Conservation (phyloP, 495 filamentous ascomycete genomes). For the Aspergillus steynii region DNA sequence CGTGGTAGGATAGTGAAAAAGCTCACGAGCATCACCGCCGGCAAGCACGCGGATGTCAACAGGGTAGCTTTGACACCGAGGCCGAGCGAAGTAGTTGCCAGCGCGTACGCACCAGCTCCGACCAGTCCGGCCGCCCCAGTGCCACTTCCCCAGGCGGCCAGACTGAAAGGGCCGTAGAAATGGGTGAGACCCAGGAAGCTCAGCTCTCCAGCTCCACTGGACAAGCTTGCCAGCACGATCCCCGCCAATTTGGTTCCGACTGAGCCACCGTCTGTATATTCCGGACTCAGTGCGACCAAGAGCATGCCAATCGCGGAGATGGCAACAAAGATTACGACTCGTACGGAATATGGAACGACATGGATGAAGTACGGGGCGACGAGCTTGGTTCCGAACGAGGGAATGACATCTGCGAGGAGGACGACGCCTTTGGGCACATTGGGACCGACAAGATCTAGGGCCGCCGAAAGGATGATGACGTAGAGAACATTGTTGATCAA, state of each 20-base stretch:
- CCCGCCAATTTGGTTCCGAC: slow-evolving; percentile 77
- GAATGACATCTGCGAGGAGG: slow-evolving; percentile 88
- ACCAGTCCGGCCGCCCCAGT: slow-evolving; percentile 88
- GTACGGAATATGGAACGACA: slow-evolving; percentile 71
- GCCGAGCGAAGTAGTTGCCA: slow-evolving; percentile 76
- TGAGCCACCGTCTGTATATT: slow-evolving; percentile 54
- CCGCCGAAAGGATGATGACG: slow-evolving; percentile 94
- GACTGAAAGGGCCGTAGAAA: slow-evolving; percentile 85
- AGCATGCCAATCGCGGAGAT: slow-evolving; percentile 84
- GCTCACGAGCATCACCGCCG: slow-evolving; percentile 76
- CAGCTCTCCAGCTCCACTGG: slow-evolving; percentile 81
- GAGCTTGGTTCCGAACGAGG: slow-evolving; percentile 85
- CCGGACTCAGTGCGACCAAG: slow-evolving; percentile 75
- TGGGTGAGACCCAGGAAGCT: slow-evolving; percentile 90
- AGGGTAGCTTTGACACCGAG: slow-evolving; percentile 70
- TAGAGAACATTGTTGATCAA: slow-evolving; percentile 98
- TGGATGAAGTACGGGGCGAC: slow-evolving; percentile 93
- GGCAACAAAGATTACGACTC: slow-evolving; percentile 70
- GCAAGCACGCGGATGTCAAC: slow-evolving; percentile 73
- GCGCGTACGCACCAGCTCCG: slow-evolving; percentile 82
- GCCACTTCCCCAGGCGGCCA: slow-evolving; percentile 91
- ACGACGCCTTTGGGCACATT: slow-evolving; percentile 84
- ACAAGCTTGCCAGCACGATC: slow-evolving; percentile 80
- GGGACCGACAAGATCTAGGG: slow-evolving; percentile 89
- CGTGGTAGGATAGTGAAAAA: slow-evolving; percentile 81